Evolutionary conservation across 495 filamentous ascomycete genomes (phyloP).

Genomic region (Gamarada debralockiae): DNA sequence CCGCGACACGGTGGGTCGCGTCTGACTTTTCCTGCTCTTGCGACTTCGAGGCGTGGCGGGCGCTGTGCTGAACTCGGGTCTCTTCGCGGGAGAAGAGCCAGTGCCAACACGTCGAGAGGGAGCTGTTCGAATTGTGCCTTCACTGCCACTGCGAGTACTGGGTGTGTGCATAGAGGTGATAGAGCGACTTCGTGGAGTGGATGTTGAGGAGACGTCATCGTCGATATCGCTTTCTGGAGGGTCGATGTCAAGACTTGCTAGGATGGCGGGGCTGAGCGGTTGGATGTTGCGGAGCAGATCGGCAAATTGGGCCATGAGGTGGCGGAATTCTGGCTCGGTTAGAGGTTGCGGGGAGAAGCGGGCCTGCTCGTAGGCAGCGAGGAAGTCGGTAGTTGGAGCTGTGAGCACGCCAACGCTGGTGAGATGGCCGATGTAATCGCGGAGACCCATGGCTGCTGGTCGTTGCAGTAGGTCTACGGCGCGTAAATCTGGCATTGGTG

Average conservation of each 20-base stretch:
- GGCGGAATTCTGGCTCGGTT: constrained; percentile 66
- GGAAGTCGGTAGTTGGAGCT: constrained; percentile 57
- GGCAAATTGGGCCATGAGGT: constrained; percentile 83
- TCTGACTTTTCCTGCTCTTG: constrained; percentile 7
- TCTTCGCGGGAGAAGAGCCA: constrained; percentile 29
- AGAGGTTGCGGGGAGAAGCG: constrained; percentile 63
- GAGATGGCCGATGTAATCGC: constrained; percentile 76
- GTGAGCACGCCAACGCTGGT: constrained; percentile 60
- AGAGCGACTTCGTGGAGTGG: constrained; percentile 26
- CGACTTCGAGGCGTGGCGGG: constrained; percentile 47
- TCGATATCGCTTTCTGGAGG: constrained; percentile 37
- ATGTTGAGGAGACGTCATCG: constrained; percentile 40
- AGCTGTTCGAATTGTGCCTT: constrained; percentile 25
- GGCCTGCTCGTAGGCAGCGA: constrained; percentile 75
- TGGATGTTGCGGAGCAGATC: constrained; percentile 76
- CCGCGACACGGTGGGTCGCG: constrained; percentile 26
- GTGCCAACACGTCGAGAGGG: constrained; percentile 17
- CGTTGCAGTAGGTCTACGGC: constrained; percentile 70
- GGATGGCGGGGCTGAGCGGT: constrained; percentile 46
- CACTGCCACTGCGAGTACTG: constrained; percentile 21
- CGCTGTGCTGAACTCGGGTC: constrained; percentile 42
- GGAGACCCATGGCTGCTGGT: constrained; percentile 67
- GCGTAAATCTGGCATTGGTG: constrained; percentile 45
- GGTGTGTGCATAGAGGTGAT: constrained; percentile 17
- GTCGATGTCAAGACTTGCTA: constrained; percentile 29